A percentile compares a stretch with the other conserved stretches of the same genome.
phyloP scores from a whole-genome alignment of 2,329 filamentous ascomycete genomes.

The Hypoxylon sp. region DNA sequence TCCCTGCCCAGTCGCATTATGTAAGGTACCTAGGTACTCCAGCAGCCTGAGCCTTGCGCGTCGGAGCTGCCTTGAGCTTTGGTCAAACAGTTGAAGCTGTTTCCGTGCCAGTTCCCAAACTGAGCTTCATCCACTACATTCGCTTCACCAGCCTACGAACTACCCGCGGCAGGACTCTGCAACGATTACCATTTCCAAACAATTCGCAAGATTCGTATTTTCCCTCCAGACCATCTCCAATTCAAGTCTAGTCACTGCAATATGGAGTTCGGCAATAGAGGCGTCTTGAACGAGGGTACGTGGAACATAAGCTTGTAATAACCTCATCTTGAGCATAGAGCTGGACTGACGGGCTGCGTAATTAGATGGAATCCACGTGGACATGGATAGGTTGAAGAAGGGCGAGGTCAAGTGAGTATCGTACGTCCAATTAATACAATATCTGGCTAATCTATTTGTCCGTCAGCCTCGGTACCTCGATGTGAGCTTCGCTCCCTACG shows the following conservation, averaged over 20 bases:
- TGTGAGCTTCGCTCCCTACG: slow-evolving; percentile 69
- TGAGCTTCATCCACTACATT: slow-evolving; percentile 46
- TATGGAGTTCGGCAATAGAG: slow-evolving; percentile 75
- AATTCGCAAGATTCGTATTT: neutral
- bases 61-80: slow-evolving; percentile 52
- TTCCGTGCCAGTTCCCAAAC: neutral
- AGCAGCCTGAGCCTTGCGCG: slow-evolving; percentile 49
- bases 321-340: slow-evolving; percentile 44
- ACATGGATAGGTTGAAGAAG: slow-evolving; percentile 99
- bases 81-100: slow-evolving; percentile 35
- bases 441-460: slow-evolving; percentile 51
- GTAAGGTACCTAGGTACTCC: slow-evolving; percentile 8
- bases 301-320: slow-evolving; percentile 20
- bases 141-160: slow-evolving; percentile 40
- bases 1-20: neutral
- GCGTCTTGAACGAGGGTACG: slow-evolving; percentile 74
- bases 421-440: neutral
- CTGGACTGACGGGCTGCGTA: slow-evolving; percentile 44
- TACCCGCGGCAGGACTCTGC: slow-evolving; percentile 10
- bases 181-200: neutral
- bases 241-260: slow-evolving; percentile 34
- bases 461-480: slow-evolving; percentile 91
- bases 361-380: slow-evolving; percentile 97
- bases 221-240: neutral
- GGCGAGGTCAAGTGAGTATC: slow-evolving; percentile 94